Percentiles rank a stretch among this genome's conserved stretches.
phyloP scores from a whole-genome alignment of 192 early-diverging fungal species.

The Coemansia sp. region DNA sequence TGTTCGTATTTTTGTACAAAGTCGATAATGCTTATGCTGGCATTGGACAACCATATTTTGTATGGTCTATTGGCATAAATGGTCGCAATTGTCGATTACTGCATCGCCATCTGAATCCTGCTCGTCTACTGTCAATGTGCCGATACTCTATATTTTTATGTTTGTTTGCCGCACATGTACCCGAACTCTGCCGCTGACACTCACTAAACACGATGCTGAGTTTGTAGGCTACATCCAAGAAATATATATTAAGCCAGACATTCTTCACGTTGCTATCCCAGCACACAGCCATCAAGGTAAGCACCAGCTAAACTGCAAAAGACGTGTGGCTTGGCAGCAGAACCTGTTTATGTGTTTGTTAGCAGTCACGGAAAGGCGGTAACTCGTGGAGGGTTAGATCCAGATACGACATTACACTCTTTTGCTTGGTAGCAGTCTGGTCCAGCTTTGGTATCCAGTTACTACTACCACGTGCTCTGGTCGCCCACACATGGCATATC shows the following conservation, averaged over 20 bases:
- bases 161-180: conserved; percentile 5
- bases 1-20: not conserved
- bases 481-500: not conserved
- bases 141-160: conserved; percentile 1
- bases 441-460: not conserved
- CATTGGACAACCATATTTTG: not conserved
- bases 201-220: not conserved
- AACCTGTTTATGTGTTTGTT: not conserved
- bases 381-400: not conserved
- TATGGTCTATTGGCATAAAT: not conserved
- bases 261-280: conserved; percentile 25
- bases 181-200: not conserved
- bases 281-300: conserved; percentile 24
- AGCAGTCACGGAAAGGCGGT: not conserved
- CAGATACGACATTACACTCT: not conserved
- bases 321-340: not conserved
- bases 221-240: conserved; percentile 38
- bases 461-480: not conserved
- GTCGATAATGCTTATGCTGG: not conserved
- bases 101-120: not conserved
- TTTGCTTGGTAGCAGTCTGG: not conserved
- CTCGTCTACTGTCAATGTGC: not conserved
- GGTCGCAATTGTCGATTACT: not conserved
- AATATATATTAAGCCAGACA: conserved; percentile 38
- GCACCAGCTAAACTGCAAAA: not conserved